These are phyloP conservation scores for Gymnopilus dilepis DNA, from an alignment of 768 basidiomycete species.

Conservation along the genomic window DNA sequence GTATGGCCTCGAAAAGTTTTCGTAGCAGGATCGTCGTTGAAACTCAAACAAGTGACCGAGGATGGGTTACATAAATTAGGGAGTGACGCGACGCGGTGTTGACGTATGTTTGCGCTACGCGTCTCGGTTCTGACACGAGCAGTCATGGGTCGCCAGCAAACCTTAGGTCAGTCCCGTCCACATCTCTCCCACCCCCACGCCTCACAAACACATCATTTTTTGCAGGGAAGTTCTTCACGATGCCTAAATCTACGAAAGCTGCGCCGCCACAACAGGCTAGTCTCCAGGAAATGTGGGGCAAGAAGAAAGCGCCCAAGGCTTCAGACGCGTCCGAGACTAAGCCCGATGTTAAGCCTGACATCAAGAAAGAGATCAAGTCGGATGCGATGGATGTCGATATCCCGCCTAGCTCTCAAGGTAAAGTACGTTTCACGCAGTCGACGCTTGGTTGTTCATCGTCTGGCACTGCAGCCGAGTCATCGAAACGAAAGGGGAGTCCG, in stretches of 20 bases:
- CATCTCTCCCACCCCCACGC: background rate
- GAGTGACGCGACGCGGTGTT: slow-evolving; percentile 46
- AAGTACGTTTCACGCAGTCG: background rate
- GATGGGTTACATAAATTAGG: background rate
- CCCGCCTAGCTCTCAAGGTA: slow-evolving; percentile 30
- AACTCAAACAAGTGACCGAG: too few relatives aligned
- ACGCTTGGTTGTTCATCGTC: background rate
- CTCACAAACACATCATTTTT: background rate
- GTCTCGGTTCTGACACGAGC: slow-evolving; percentile 36
- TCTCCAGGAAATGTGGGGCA: slow-evolving; percentile 76
- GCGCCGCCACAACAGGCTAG: slow-evolving; percentile 80
- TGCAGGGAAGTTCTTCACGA: slow-evolving; percentile 76
- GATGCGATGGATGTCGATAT: slow-evolving; percentile 37
- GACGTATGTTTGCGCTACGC: slow-evolving; percentile 50
- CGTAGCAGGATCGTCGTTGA: too few relatives aligned
- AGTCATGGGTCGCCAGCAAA: slow-evolving; percentile 75
- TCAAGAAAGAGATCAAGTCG: slow-evolving; percentile 15
- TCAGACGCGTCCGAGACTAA: slow-evolving; percentile 25
- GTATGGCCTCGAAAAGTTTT: too few relatives aligned
- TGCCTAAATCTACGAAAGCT: slow-evolving; percentile 70
- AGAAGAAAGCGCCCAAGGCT: slow-evolving; percentile 42
- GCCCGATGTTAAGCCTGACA: background rate
- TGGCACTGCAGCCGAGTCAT: slow-evolving; percentile 37
- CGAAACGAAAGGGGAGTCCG: slow-evolving; percentile 44
- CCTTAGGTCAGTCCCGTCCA: slow-evolving; percentile 54